phyloP scores from a whole-genome alignment of 23 red algal genomes.

The Gracilaria domingensis region DNA sequence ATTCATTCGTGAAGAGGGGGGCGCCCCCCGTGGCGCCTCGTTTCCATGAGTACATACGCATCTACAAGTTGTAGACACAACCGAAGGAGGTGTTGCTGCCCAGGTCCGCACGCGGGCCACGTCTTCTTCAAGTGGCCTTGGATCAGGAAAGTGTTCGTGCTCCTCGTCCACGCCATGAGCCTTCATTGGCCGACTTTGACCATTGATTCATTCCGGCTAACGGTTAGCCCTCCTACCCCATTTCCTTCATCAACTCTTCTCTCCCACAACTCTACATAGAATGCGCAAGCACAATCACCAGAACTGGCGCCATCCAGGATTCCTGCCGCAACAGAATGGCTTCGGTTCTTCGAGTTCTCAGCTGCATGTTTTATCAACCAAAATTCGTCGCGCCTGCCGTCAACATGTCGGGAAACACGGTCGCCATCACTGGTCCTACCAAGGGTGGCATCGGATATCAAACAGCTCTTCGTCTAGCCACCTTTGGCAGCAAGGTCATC shows the following conservation, averaged over 20 bases:
- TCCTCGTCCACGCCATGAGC: not conserved
- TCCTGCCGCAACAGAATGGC: not conserved
- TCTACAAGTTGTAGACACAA: no score
- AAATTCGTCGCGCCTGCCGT: not conserved
- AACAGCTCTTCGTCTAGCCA: constrained; percentile 1
- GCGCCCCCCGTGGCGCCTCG: no score
- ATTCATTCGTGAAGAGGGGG: not conserved
- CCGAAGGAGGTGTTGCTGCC: no score
- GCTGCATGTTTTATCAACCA: not conserved
- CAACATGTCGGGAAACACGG: not conserved
- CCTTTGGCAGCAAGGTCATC: not conserved
- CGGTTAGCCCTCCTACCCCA: no score
- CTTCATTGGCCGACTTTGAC: not conserved
- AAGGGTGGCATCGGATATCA: not conserved
- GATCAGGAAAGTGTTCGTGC: not conserved
- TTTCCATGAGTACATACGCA: no score
- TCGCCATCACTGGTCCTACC: not conserved
- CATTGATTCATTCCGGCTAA: not conserved
- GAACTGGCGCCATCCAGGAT: not conserved
- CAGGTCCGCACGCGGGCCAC: no score
- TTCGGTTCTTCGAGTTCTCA: not conserved
- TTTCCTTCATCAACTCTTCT: not conserved
- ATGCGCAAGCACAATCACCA: not conserved
- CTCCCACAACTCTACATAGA: not conserved
- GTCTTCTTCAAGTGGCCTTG: not conserved